Percentiles rank a stretch among this genome's conserved stretches.
phyloP scores from a whole-genome alignment of 2,329 filamentous ascomycete species.

The Fusarium verrucosum region DNA sequence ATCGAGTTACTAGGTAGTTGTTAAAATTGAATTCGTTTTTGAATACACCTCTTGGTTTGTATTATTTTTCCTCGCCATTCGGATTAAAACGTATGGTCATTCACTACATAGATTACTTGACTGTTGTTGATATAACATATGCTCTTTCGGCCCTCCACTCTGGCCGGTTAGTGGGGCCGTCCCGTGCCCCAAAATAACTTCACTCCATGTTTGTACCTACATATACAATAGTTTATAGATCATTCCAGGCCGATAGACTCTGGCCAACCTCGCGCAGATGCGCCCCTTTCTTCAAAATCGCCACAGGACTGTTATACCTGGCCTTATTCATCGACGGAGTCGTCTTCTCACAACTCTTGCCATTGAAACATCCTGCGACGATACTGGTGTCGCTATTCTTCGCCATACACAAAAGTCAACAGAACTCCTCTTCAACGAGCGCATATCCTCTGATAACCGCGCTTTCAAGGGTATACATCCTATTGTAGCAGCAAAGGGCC shows the following conservation, averaged over 20 bases:
- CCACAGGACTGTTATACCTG: neutral
- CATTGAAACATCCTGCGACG: constrained; percentile 90
- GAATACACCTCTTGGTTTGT: neutral
- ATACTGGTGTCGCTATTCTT: constrained; percentile 88
- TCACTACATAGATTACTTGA: too few species aligned
- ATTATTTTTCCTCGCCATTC: neutral
- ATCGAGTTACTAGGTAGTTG: neutral
- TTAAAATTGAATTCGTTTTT: neutral
- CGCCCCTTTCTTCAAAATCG: constrained; percentile 13
- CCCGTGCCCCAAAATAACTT: constrained; percentile 4
- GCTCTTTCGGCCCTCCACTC: neutral
- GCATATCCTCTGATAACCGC: constrained; percentile 81
- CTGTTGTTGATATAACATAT: too few species aligned
- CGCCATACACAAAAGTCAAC: constrained; percentile 63
- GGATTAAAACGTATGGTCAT: too few species aligned
- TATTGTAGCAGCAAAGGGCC: constrained; percentile 75
- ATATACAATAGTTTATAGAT: neutral
- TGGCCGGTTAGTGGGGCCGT: constrained; percentile 7
- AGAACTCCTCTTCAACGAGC: constrained; percentile 79
- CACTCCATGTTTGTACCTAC: neutral
- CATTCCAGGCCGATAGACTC: neutral
- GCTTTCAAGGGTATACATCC: constrained; percentile 83
- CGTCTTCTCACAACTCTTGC: constrained; percentile 67
- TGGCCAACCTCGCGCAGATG: constrained; percentile 19
- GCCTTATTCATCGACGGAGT: neutral